Evolutionary conservation across 345 rosid species (phyloP).

Genomic region (Aurinia saxatilis): DNA sequence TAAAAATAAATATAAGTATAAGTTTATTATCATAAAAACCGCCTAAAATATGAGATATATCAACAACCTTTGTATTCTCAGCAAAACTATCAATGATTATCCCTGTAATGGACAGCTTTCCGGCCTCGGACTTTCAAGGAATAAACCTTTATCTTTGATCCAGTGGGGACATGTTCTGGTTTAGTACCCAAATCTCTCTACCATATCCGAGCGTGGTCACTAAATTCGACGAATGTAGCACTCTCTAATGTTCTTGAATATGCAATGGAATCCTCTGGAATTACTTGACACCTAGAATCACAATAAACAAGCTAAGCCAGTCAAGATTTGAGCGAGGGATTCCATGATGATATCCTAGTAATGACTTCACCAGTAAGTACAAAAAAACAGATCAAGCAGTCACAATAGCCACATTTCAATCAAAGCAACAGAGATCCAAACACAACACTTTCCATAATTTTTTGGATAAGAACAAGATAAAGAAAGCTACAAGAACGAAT

Average conservation of each 20-base stretch:
- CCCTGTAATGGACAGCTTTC: slow-evolving; percentile 8
- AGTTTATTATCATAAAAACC: too few species aligned
- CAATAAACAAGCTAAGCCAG: slow-evolving; percentile 13
- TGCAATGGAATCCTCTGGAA: background rate
- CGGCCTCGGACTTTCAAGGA: background rate
- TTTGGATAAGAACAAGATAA: background rate
- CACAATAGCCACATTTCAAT: slow-evolving; percentile 1
- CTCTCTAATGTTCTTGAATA: background rate
- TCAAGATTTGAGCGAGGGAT: background rate
- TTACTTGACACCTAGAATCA: slow-evolving; percentile 18
- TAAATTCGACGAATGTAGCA: too few species aligned
- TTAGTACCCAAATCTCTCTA: background rate
- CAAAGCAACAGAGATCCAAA: background rate
- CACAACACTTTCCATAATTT: background rate
- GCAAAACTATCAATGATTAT: background rate
- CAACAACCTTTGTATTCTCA: background rate
- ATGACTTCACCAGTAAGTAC: background rate
- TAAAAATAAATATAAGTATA: too few species aligned
- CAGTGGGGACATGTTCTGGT: background rate
- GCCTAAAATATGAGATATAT: too few species aligned
- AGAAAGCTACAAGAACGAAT: too few species aligned
- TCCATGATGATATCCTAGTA: too few species aligned
- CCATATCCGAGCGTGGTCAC: background rate
- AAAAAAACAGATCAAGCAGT: background rate
- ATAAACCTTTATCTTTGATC: background rate